Base-by-base conservation (phyloP, 1,284 basidiomycete species). In the Coniferiporia weirii region DNA sequence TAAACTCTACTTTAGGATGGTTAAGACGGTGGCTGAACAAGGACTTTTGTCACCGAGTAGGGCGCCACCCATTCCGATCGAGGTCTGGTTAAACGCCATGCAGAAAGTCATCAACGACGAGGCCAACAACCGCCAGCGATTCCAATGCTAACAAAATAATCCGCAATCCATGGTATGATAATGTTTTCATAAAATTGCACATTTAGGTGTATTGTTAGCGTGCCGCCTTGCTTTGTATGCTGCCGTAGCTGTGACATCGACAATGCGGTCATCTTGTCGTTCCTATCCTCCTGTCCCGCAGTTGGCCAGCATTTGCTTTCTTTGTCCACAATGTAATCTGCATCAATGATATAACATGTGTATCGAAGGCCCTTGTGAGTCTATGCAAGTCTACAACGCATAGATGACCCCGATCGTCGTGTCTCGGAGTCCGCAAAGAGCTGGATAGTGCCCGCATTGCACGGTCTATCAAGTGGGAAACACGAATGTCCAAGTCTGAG, bases 1-100 rank as follows among this genome's bases (percentile, higher is more conserved):
- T 59, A 48, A 5, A 49, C 7, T 36, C 13, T 15, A 4, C 20
- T 27, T 36, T 40, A 10, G 15, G 46, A 15, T 7, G 34, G 27
- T 43, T n/a, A 9, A 20, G 10, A 55, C 27, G 32, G 17, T 46
- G 19, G 27, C 27, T 12, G 27, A 55, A 46, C 10, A 13, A 35
- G 8, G 10, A 7, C 17, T 17, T 43, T 34, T 35, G 10, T 44
- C 15, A 20, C 46, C 40, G 5, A 34, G 53, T 15, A 52, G 22
- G 43, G 43, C 20, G 17, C 35, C 52, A 47, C 51, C 48, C 52
- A 57, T 56, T 50, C 76, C 64, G 32, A 79, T 88, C 27, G 80
- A 82, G 57, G 67, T 78, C 10, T 93, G 91, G 91, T 70, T 93
- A 58, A 76, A 81, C 34, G 92, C 90, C 8, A 90, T 96, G 83